Conservation (phyloP, 2,329 filamentous ascomycete genomes). For the Neoascochyta sp. region DNA sequence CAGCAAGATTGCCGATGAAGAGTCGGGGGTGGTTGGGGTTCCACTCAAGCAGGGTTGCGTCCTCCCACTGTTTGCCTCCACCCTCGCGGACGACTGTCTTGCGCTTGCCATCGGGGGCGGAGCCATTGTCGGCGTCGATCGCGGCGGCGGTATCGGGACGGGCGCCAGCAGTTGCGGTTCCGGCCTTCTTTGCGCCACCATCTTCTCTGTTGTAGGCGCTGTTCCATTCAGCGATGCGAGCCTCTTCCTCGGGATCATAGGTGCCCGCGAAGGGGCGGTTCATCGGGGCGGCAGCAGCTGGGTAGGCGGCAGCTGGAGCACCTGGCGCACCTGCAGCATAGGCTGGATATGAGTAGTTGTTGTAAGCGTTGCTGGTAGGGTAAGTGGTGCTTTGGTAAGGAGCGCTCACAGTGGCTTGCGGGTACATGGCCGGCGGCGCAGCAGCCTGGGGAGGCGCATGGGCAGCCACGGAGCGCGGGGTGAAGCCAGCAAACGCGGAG, state of each 20-base stretch:
- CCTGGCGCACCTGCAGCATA: constrained; percentile 52
- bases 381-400: constrained; percentile 41
- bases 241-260: constrained; percentile 76
- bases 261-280: constrained; percentile 35
- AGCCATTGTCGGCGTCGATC: constrained; percentile 47
- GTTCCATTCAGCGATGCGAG: constrained; percentile 92
- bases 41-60: constrained; percentile 87
- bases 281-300: constrained; percentile 18
- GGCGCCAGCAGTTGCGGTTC: constrained; percentile 41
- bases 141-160: constrained; percentile 28
- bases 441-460: constrained; percentile 35
- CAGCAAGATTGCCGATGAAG: constrained; percentile 94
- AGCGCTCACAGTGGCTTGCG: constrained; percentile 42
- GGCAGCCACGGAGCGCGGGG: constrained; percentile 54
- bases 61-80: constrained; percentile 89
- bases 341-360: constrained; percentile 69
- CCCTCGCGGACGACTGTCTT: constrained; percentile 87
- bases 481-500: constrained; percentile 53
- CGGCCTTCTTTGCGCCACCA: constrained; percentile 41
- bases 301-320: constrained; percentile 18
- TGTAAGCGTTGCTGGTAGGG: constrained; percentile 46
- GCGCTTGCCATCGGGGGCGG: constrained; percentile 58
- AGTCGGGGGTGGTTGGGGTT: constrained; percentile 90
- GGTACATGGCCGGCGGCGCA: constrained; percentile 33
- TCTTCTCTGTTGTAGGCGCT: constrained; percentile 74